These are phyloP conservation scores for Sutorius australiensis DNA, from an alignment of 768 basidiomycete genomes.

Conservation along the genomic window DNA sequence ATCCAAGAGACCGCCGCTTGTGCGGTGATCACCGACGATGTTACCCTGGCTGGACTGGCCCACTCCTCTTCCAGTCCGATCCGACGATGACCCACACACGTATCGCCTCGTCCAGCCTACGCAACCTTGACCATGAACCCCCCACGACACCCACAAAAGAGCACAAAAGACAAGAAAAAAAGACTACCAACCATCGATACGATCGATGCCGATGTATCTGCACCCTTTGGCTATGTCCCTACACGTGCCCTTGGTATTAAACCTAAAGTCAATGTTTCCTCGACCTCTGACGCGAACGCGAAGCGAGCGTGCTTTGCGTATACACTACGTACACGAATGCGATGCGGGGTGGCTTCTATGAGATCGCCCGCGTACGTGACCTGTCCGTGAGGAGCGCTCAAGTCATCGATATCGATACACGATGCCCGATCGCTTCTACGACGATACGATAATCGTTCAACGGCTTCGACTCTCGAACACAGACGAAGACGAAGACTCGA, in stretches of 20 bases:
- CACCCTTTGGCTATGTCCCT: not conserved
- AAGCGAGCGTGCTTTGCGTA: not conserved
- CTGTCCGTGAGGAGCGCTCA: not conserved
- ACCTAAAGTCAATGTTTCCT: constrained; percentile 5
- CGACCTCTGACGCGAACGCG: not conserved
- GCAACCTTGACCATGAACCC: not conserved
- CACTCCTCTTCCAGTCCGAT: not conserved
- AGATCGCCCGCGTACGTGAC: not conserved
- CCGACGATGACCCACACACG: too few relatives aligned
- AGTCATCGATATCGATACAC: too few relatives aligned
- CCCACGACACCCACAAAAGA: not conserved
- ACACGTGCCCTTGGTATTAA: constrained; percentile 7
- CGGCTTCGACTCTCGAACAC: too few relatives aligned
- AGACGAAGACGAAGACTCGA: too few relatives aligned
- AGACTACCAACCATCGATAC: not conserved
- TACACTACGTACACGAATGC: not conserved
- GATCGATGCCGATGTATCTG: not conserved
- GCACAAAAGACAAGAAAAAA: not conserved
- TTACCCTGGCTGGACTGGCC: not conserved
- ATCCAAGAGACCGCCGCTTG: not conserved
- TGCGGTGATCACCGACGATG: not conserved
- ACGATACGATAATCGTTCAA: too few relatives aligned
- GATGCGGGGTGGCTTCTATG: not conserved
- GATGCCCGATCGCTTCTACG: too few relatives aligned
- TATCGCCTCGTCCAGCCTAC: not conserved